Evolutionary conservation across 768 basidiomycete genomes (phyloP), one percentile per base, ranked within the genome.

Genomic region (Mycena crocata): DNA sequence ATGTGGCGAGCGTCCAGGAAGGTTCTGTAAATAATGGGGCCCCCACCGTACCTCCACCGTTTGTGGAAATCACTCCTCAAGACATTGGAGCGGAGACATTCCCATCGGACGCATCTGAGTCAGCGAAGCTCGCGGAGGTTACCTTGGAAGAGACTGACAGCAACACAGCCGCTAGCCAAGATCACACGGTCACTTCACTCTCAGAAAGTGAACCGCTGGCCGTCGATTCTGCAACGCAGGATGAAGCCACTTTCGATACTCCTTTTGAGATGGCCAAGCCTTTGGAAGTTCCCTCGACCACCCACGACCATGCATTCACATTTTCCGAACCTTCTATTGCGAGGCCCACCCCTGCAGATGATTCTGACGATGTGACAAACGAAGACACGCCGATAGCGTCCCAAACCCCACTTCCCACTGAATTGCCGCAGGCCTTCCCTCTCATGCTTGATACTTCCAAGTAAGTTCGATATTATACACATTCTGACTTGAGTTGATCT

Each of bases 321-420:
- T 3, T 14, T n/a, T 23, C 19, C 23, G 50, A 51, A 42, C 40
- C 32, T 30, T 44, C 57, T 21, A 30, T 37, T 30, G 37, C 62
- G 14, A 12, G 31, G 9, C 40, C 48, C 24, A 17, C 6, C 30
- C 34, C 35, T 24, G 5, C 46, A 19, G 49, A 52, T 30, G 24
- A 26, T 2, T 60, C 46, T 1, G 57, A n/a, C 6, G 52, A 55
- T 17, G 17, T 52, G 19, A 46, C 34, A 13, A 56, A 59, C 13
- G 59, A 64, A 48, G n/a, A 24, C 24, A 68, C 57, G 24, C 58
- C 67, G n/a, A 23, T 64, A 39, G 39, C 62, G n/a, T 61, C 62
- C 21, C 31, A 37, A 32, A 37, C 55, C 17, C 50, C 62, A 10
- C 63, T 69, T 26, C 67, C 63, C 9, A 23, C 54, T 28, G 63